Base-by-base conservation (phyloP, 2,329 filamentous ascomycete genomes). In the Cadophora sp. region DNA sequence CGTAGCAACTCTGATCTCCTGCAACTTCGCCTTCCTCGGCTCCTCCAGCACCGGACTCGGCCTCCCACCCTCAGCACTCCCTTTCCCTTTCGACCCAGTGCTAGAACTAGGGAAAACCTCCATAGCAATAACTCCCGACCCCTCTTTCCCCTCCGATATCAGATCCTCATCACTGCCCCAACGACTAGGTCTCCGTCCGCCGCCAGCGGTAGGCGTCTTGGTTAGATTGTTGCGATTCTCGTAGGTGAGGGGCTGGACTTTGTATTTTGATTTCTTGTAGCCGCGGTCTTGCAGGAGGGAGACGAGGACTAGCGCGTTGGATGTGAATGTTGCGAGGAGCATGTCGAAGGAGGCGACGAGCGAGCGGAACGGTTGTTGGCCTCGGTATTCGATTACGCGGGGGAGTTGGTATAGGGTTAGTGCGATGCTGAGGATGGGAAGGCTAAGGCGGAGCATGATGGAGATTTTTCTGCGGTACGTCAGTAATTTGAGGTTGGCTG, bases 111-210 rank as follows among this genome's bases (percentile, higher is more conserved):
- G 37, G 7, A 64, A 65, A 43, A 66, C 61, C 26, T 64, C 43
- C 56, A 68, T 59, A 29, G 66, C 64, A 43, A 67, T 68, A 19
- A 56, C 24, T 29, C 48, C 64, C 37, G 56, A 37, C 2, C 19
- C 93, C 5, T 97, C 77, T 68, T 90, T 91, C 50, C 90, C 85
- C 7, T 26, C 48, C 4, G 37, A 53, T 19, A 96, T 92, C 1
- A 97, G 85, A 76, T 97, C 93, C 76, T 96, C 93, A 74, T 97
- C 94, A 72, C 93, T 97, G 40, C 92, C 93, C 89, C 92, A 94
- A 64, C 91, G n/a, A 51, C 34, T 59, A 1, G 56, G 62, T 22
- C 53, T 12, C 11, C 62, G 65, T 24, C 67, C 80, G 85, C 65
- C 83, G 82, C 62, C 78, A 81, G 8, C 78, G 74, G 31, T 59